Evolutionary conservation across 306 rosid genomes (phyloP).

Genomic region (Cucurbita ficifolia): DNA sequence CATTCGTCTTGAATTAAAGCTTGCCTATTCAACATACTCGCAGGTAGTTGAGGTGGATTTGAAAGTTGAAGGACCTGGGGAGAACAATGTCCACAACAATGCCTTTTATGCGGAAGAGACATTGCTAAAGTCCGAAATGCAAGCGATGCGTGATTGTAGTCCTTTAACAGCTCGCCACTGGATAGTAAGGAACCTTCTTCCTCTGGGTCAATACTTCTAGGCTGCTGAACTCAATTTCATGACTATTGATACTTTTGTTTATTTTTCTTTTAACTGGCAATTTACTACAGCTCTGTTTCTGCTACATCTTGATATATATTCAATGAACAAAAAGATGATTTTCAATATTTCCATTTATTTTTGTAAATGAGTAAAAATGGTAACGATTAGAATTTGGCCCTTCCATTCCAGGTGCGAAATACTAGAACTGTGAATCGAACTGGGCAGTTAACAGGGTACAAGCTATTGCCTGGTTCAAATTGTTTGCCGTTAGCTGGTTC

Average conservation of each 20-base stretch:
- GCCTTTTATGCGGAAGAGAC: slow-evolving; percentile 78
- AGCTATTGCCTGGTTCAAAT: slow-evolving; percentile 71
- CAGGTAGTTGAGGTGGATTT: slow-evolving; percentile 80
- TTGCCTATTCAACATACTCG: neutral
- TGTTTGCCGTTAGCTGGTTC: slow-evolving; percentile 63
- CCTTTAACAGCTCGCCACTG: slow-evolving; percentile 74
- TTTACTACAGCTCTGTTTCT: neutral
- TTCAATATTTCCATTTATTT: neutral
- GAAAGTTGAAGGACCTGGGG: slow-evolving; percentile 71
- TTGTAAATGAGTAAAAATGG: neutral
- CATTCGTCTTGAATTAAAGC: neutral
- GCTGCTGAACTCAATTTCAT: neutral
- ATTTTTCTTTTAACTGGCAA: neutral
- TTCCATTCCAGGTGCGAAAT: slow-evolving; percentile 43
- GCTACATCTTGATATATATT: neutral
- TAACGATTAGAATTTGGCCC: neutral
- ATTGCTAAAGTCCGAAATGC: slow-evolving; percentile 48
- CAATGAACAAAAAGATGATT: neutral
- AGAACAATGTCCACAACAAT: slow-evolving; percentile 54
- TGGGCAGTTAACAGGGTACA: slow-evolving; percentile 71
- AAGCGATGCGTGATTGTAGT: slow-evolving; percentile 75
- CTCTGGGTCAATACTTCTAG: neutral
- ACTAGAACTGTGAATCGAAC: slow-evolving; percentile 62
- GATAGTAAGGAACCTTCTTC: slow-evolving; percentile 45
- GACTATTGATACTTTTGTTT: neutral